Base-by-base conservation (phyloP, 106 monocot genomes). In the Allium sativum region DNA sequence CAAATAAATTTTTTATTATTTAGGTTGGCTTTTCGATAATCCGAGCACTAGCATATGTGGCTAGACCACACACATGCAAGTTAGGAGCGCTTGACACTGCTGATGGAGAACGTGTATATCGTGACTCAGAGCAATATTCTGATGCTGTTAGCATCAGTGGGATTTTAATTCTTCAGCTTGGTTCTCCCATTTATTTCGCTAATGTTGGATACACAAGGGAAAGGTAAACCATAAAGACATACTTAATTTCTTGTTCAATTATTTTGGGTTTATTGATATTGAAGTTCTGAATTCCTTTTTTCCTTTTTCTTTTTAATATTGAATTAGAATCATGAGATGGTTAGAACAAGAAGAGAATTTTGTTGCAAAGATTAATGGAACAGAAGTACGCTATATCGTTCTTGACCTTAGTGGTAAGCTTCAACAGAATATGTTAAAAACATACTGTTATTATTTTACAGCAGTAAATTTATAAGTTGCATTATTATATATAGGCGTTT, bases 1-100 rank as follows among this genome's bases (percentile, higher is more conserved):
- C 15, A 8, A 8, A 40, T 40, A 11, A 44, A 10, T 45, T 12
- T 16, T 19, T 54, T 44, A 10, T 55, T 46, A 58, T 18, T 65
- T 65, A 94, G 90, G 80, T 94, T 6, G 73, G 76, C 6, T 13
- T 90, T 7, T 90, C 86, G 0, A 68, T 94, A 42, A 12, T 90
- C 10, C 76, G 86, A 72, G 82, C 86, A 48, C 62, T 94, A 20
- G 31, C 89, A 10, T 66, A 80, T 16, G 64, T 94, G 12, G 93
- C 93, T 7, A 83, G 93, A 65, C 93, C 93, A 16, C 52, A 13
- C 4, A 77, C 89, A 15, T 79, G 78, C 62, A 89, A 89, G 66
- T 81, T 94, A 12, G 86, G 86, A 51, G 76, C 83, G 67, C 70
- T 94, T 18, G 85, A 78, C 50, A 78, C 56, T 19, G 12, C 83